Evolutionary conservation across 164 flowering plant species (phyloP), one percentile per base, ranked within the genome.

Genomic region (Vitis riparia): DNA sequence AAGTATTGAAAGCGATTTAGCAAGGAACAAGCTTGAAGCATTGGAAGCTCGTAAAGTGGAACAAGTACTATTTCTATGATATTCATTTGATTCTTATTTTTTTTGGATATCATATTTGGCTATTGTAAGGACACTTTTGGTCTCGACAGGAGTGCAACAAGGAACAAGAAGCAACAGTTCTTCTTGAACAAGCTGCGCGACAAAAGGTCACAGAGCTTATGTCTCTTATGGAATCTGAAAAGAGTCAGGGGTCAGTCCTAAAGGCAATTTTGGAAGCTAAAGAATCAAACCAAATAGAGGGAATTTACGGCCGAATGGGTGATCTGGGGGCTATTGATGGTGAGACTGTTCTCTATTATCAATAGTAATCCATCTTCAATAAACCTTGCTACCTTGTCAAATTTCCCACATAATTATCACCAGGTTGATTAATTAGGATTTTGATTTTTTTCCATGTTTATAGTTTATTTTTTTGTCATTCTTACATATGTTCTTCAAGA

Each of bases 241-340:
- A 82, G 82, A 93, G 86, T 81, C 97, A 95, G 69, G 97, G 97
- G 55, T 83, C 97, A 73, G 97, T 95, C 65, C 44, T 93, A 53
- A 95, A 88, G 80, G 97, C 91, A 71, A 85, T 95, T 62, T 65
- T 91, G 74, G 88, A 82, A 55, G 99, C 98, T 56, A 93, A 91
- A 79, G 90, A 86, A 68, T 73, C 89, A 57, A 90, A 89, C 63
- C 76, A 73, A 70, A 93, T 93, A 52, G 85, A 81, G 60, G 99
- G 99, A 69, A 93, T 95, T 64, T 82, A 90, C 83, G 99, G 99
- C 51, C 84, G 99, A 61, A 78, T 95, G 90, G 99, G 99, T 59
- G 98, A 95, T 71, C 73, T 95, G 51, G 99, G 98, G 67, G 97
- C 97, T 13, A 95, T 95, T 79, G 95, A 95, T 81, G 97, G 99